Conservation (phyloP, 2,329 filamentous ascomycete genomes). For the Pseudopyricularia javanii region DNA sequence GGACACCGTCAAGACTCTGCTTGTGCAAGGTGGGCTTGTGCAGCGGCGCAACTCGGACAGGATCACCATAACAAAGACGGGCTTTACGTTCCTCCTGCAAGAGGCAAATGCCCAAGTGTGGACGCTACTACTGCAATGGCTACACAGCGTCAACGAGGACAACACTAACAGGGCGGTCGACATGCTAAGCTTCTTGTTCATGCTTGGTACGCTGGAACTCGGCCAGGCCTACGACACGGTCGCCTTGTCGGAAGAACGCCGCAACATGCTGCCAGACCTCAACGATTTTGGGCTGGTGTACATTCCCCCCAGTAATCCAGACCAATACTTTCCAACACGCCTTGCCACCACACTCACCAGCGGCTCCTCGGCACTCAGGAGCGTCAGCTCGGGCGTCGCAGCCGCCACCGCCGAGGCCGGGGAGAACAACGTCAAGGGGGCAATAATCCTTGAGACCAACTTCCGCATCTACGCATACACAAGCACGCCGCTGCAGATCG, state of each 20-base stretch:
- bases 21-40: conserved; percentile 72
- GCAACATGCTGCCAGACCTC: conserved; percentile 80
- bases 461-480: conserved; percentile 97
- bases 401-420: conserved; percentile 43
- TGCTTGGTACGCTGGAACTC: conserved; percentile 84
- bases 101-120: conserved; percentile 96
- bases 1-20: conserved; percentile 70
- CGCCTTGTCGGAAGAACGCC: conserved; percentile 68
- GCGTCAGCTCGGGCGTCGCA: conserved; percentile 54
- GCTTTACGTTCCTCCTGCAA: conserved; percentile 89
- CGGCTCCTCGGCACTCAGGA: conserved; percentile 58
- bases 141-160: conserved; percentile 59
- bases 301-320: conserved; percentile 42
- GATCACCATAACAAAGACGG: conserved; percentile 76
- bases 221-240: conserved; percentile 83
- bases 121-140: conserved; percentile 86
- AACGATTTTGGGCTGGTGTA: conserved; percentile 91
- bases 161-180: conserved; percentile 50
- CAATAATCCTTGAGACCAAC: conserved; percentile 95
- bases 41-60: conserved; percentile 34
- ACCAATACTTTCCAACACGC: conserved; percentile 76
- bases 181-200: conserved; percentile 90
- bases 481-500: conserved; percentile 83
- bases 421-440: conserved; percentile 48
- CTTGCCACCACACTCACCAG: conserved; percentile 86